These are phyloP conservation scores for Aureobasidium sp. DNA, from an alignment of 2,329 filamentous ascomycete species.

Conservation along the genomic window DNA sequence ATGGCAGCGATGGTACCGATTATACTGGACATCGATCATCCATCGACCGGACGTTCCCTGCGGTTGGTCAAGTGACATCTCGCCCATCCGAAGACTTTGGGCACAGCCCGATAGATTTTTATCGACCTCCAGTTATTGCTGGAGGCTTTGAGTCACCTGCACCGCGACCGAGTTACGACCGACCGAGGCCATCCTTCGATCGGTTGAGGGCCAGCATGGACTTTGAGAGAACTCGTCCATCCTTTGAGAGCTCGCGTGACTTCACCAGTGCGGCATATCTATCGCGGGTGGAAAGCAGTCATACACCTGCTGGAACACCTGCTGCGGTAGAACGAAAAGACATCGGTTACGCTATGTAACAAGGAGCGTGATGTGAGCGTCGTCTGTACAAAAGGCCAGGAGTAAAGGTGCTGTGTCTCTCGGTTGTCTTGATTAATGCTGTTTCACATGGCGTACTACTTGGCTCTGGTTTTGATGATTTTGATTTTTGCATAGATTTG, in stretches of 20 bases:
- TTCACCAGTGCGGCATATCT: conserved; percentile 87
- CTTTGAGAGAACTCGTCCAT: conserved; percentile 59
- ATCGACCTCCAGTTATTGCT: conserved; percentile 17
- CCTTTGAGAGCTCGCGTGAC: conserved; percentile 77
- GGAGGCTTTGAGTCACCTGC: conserved; percentile 7
- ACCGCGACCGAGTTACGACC: conserved; percentile 38
- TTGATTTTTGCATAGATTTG: conserved; percentile 15
- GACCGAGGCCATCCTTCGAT: conserved; percentile 78
- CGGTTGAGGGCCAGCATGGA: conserved; percentile 83
- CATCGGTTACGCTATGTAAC: conserved; percentile 12
- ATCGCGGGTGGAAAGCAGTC: conserved; percentile 61
- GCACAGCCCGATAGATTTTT: conserved; percentile 19
- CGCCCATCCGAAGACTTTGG: conserved; percentile 9
- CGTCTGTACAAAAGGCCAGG: conserved; percentile 8
- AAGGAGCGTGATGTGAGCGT: background rate
- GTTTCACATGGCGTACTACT: conserved; percentile 1
- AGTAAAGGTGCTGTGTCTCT: background rate
- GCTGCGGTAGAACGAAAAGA: conserved; percentile 2
- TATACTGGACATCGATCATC: conserved; percentile 56
- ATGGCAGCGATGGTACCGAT: conserved; percentile 89
- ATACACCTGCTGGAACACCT: conserved; percentile 15
- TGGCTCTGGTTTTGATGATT: conserved; percentile 5
- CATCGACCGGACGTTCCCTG: conserved; percentile 34
- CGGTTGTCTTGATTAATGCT: conserved; percentile 14
- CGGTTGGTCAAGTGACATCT: conserved; percentile 19